Evolutionary conservation across 495 filamentous ascomycete species (phyloP).

Genomic region (Daldinia caldariorum): DNA sequence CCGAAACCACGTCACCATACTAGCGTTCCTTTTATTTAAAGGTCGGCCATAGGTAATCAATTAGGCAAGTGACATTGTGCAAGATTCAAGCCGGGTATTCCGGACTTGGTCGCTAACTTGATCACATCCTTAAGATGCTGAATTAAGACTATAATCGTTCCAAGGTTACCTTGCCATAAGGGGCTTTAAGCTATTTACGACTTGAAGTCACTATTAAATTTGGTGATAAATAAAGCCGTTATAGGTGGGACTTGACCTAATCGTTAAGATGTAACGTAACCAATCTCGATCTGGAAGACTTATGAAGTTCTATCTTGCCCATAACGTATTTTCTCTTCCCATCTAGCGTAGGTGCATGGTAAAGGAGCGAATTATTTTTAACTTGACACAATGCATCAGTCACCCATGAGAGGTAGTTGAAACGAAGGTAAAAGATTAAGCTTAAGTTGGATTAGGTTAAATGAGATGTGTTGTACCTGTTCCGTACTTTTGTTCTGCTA

Average conservation of each 20-base stretch:
- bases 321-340: neutral
- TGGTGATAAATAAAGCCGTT: neutral
- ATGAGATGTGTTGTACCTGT: too few species aligned
- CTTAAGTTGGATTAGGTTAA: neutral
- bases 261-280: slow-evolving; percentile 4
- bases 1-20: slow-evolving; percentile 22
- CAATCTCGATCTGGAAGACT: neutral
- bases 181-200: neutral
- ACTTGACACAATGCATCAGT: too few species aligned
- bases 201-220: neutral
- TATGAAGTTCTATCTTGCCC: neutral
- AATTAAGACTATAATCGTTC: neutral
- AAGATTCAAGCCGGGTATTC: slow-evolving; percentile 10
- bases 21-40: slow-evolving; percentile 9
- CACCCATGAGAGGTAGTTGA: too few species aligned
- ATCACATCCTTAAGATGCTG: neutral
- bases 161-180: neutral
- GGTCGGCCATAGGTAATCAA: neutral
- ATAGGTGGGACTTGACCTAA: neutral
- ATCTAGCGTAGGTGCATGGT: too few species aligned
- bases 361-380: too few species aligned
- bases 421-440: neutral
- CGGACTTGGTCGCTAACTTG: neutral
- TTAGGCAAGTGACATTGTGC: slow-evolving; percentile 32
- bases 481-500: neutral